phyloP scores from a whole-genome alignment of 352 stramenopile genomes.

The Phytophthora pisi region DNA sequence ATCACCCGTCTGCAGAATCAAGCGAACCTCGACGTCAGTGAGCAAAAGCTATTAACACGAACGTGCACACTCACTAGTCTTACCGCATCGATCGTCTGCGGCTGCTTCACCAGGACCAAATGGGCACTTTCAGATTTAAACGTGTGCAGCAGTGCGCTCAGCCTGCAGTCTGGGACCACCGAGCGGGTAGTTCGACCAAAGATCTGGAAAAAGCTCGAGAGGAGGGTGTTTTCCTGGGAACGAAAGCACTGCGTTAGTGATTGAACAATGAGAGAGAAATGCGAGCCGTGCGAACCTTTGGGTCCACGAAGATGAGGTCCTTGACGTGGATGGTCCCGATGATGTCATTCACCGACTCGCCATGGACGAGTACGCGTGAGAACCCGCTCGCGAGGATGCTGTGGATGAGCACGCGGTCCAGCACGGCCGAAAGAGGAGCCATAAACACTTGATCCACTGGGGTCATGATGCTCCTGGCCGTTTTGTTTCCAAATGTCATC shows the following conservation, averaged over 20 bases:
- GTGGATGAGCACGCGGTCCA: constrained; percentile 88
- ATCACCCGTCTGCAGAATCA: constrained; percentile 65
- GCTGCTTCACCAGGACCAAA: constrained; percentile 94
- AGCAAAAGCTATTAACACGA: not conserved
- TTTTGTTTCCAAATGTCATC: constrained; percentile 93
- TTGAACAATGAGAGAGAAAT: constrained; percentile 47
- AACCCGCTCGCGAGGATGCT: constrained; percentile 97
- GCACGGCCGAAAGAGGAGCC: constrained; percentile 78
- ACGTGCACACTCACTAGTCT: not conserved
- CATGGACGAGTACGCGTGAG: constrained; percentile 94
- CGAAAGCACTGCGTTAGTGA: constrained; percentile 42
- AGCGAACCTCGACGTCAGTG: not conserved
- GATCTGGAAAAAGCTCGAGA: constrained; percentile 74
- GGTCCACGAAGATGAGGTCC: constrained; percentile 98
- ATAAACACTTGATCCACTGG: constrained; percentile 95
- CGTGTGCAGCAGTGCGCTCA: constrained; percentile 93
- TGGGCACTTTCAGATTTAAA: constrained; percentile 95
- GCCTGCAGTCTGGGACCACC: constrained; percentile 91
- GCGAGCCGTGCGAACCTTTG: constrained; percentile 82
- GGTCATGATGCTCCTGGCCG: constrained; percentile 95
- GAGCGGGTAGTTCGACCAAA: constrained; percentile 64
- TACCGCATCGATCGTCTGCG: constrained; percentile 72
- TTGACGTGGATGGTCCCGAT: constrained; percentile 98
- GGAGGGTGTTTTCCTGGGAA: constrained; percentile 59
- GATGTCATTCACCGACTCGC: constrained; percentile 88